A percentile compares a stretch with the other conserved stretches of the same genome.
Evolutionary conservation across 371 early-diverging fungal species (phyloP).

Genomic region (Mucor velutinosus): DNA sequence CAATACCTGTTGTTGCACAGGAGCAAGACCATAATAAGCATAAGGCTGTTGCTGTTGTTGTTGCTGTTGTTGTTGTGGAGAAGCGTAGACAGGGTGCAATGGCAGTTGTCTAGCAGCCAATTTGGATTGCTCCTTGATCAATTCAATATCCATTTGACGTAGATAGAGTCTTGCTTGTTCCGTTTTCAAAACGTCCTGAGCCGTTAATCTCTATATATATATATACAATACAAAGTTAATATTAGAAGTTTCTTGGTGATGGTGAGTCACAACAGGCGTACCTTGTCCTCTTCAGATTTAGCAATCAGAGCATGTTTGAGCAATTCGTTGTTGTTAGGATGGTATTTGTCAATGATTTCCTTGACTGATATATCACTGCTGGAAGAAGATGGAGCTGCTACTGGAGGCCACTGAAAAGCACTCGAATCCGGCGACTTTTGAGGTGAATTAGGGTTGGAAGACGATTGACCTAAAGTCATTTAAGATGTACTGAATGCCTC

Average conservation of each 20-base stretch:
- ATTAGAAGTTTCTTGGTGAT: not conserved
- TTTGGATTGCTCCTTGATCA: constrained; percentile 32
- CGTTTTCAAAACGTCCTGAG: constrained; percentile 31
- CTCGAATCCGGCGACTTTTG: constrained; percentile 8
- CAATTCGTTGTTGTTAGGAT: constrained; percentile 42
- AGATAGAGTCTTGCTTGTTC: constrained; percentile 44
- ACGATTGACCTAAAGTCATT: constrained; percentile 13
- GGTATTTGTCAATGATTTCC: constrained; percentile 46
- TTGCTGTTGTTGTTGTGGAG: not conserved
- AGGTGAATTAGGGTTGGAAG: constrained; percentile 8
- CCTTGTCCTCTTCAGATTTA: constrained; percentile 59
- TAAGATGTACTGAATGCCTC: not conserved
- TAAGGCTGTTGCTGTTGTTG: not conserved
- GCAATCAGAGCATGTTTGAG: constrained; percentile 48
- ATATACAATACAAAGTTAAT: not conserved
- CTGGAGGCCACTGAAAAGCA: constrained; percentile 38
- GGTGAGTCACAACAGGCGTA: constrained; percentile 7
- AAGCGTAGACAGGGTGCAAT: not conserved
- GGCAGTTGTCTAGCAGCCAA: not conserved
- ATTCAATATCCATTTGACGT: constrained; percentile 40
- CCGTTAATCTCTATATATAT: constrained; percentile 41
- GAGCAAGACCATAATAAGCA: constrained; percentile 7
- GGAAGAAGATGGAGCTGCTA: not conserved
- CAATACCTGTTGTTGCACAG: constrained; percentile 35
- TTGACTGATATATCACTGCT: constrained; percentile 36